Base-by-base conservation (phyloP, 306 rosid species). In the Fagus crenata region DNA sequence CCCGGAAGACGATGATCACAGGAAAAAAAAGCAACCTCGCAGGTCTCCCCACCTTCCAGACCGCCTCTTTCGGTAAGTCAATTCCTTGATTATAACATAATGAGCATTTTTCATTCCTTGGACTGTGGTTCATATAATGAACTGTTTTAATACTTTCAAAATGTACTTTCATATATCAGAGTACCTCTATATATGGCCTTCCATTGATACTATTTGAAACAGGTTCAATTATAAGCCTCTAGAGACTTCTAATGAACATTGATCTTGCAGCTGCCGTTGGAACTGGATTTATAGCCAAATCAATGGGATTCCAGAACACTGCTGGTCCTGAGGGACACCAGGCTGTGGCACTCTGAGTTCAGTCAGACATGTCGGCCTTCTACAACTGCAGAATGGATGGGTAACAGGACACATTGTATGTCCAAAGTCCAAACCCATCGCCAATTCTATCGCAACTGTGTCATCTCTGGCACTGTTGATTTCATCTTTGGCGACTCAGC, bases 361-460 rank as follows among this genome's bases (percentile, higher is more conserved):
- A 83, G 60, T 87, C 89, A 5, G 96, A 80, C 37, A 78, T 36
- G 40, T 84, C 92, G 0, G 90, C 82, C 0, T 77, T 94, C 86
- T 86, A 60, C 77, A 79, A 92, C 75, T 89, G 94, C 39, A 85
- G 87, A 46, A 85, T 94, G 58, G 82, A 72, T 1, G 97, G 90
- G 3, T 84, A 70, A 72, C 96, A 91, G 31, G 98, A 94, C 89
- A 90, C 94, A 0, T 14, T 92, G 8, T 94, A 90, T 69, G 85
- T 65, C 7, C n/a, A n/a, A n/a, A n/a, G n/a, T n/a, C n/a, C 93
- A 90, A 17, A 61, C 87, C 4, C 79, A 87, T 1, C 87, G 92
- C n/a, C 98, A 93, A 13, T 90, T 89, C 85, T 90, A 85, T 83
- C 83, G 93, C 35, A 84, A 93, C 84, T 90, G 98, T 31, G 93